Conservation (phyloP, 2,329 filamentous ascomycete genomes). For the Ophioceras dolichostomum region DNA sequence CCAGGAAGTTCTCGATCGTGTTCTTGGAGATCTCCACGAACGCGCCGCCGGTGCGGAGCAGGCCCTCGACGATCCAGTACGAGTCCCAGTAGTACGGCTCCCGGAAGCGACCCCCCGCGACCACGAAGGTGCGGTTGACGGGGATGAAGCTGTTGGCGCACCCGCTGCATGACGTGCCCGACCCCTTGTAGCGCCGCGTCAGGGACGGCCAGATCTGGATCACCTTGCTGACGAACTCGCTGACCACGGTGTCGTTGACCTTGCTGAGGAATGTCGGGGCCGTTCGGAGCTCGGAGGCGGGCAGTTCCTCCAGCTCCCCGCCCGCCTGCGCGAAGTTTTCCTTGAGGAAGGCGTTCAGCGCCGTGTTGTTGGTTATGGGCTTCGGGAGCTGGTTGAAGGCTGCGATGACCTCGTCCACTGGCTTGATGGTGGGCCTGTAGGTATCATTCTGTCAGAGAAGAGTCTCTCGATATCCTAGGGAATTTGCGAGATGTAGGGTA, state of each 20-base stretch:
- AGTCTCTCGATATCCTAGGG: too few species aligned
- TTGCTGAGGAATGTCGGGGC: constrained; percentile 45
- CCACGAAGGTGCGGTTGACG: constrained; percentile 55
- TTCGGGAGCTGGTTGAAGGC: constrained; percentile 47
- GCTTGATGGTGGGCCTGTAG: constrained; percentile 42
- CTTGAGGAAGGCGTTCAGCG: constrained; percentile 47
- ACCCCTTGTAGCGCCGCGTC: constrained; percentile 43
- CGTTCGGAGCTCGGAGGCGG: constrained; percentile 35
- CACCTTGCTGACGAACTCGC: constrained; percentile 49
- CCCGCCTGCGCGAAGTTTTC: constrained; percentile 52
- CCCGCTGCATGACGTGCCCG: constrained; percentile 39
- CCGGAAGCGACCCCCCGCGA: constrained; percentile 58
- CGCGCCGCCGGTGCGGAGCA: constrained; percentile 50
- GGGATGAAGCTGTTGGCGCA: constrained; percentile 56
- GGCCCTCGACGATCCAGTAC: constrained; percentile 55
- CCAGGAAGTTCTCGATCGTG: constrained; percentile 59
- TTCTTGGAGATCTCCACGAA: constrained; percentile 53
- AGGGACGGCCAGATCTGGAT: constrained; percentile 60
- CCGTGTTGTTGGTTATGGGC: constrained; percentile 51
- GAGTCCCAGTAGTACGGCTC: constrained; percentile 64
- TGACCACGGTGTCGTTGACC: constrained; percentile 44
- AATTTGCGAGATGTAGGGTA: too few species aligned
- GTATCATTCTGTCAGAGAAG: neutral
- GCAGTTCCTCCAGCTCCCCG: constrained; percentile 45
- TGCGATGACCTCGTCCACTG: constrained; percentile 45